Evolutionary conservation across 345 rosid genomes (phyloP).

Genomic region (Salix purpurea): DNA sequence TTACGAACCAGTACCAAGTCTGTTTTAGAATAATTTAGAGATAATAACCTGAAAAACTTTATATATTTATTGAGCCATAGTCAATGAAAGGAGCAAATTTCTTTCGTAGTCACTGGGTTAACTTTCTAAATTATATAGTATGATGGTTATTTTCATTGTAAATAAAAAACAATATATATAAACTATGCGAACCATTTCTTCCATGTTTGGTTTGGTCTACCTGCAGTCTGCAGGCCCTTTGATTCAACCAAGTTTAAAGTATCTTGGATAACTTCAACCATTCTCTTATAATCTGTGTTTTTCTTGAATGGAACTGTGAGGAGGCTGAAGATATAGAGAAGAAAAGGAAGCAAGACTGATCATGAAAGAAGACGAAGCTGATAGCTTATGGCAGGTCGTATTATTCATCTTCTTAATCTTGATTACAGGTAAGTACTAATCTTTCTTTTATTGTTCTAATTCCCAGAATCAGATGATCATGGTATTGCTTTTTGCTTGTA

Average conservation of each 20-base stretch:
- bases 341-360: constrained; percentile 13
- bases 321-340: background rate
- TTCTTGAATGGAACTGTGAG: constrained; percentile 6
- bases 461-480: background rate
- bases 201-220: constrained; percentile 29
- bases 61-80: too few species aligned
- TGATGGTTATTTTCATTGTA: background rate
- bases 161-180: background rate
- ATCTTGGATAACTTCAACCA: background rate
- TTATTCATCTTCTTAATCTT: constrained; percentile 25
- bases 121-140: too few species aligned
- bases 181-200: constrained; percentile 1
- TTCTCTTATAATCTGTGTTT: constrained; percentile 6
- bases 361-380: constrained; percentile 31
- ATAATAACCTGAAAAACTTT: too few species aligned
- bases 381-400: constrained; percentile 20
- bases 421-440: constrained; percentile 24
- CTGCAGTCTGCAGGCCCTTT: constrained; percentile 12
- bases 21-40: too few species aligned
- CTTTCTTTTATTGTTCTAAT: background rate
- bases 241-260: constrained; percentile 7
- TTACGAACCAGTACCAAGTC: too few species aligned
- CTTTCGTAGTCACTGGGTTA: too few species aligned
- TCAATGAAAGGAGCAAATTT: too few species aligned
- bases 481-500: background rate